Percentiles rank a stretch among this genome's conserved stretches.
Conservation (phyloP, 2,329 filamentous ascomycete species). For the Fusarium tuaranense region DNA sequence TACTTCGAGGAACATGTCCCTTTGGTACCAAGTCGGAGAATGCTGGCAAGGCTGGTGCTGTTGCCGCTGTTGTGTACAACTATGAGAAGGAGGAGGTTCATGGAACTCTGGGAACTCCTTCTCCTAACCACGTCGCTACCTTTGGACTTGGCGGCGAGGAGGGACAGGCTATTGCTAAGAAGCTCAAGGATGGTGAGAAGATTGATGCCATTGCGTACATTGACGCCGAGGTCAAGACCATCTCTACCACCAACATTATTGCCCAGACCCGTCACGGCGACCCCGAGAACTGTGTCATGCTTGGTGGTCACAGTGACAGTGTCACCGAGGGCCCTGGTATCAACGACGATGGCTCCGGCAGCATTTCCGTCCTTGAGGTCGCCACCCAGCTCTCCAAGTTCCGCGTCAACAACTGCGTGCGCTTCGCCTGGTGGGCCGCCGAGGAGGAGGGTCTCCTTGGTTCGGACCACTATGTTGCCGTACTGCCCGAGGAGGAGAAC, state of each 20-base stretch:
- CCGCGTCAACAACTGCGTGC: slow-evolving; percentile 72
- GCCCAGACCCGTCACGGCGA: slow-evolving; percentile 72
- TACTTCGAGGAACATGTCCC: slow-evolving; percentile 76
- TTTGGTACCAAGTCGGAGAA: slow-evolving; percentile 78
- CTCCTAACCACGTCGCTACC: slow-evolving; percentile 71
- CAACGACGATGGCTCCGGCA: slow-evolving; percentile 82
- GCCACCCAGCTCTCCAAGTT: slow-evolving; percentile 69
- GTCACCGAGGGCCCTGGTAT: slow-evolving; percentile 76
- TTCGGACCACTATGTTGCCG: slow-evolving; percentile 71
- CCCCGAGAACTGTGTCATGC: slow-evolving; percentile 72
- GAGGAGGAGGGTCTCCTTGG: slow-evolving; percentile 75
- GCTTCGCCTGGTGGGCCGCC: slow-evolving; percentile 76
- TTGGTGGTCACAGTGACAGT: slow-evolving; percentile 73
- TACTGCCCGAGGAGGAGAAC: slow-evolving; percentile 69
- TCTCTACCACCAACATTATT: slow-evolving; percentile 70
- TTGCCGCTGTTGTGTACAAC: slow-evolving; percentile 81
- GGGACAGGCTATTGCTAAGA: slow-evolving; percentile 66
- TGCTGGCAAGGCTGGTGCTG: slow-evolving; percentile 76
- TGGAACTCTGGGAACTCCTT: slow-evolving; percentile 76
- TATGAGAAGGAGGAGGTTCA: slow-evolving; percentile 71
- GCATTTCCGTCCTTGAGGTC: slow-evolving; percentile 70
- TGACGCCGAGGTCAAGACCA: slow-evolving; percentile 65
- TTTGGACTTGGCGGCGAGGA: slow-evolving; percentile 73
- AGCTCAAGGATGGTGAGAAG: slow-evolving; percentile 62
- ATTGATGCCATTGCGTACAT: slow-evolving; percentile 70